Base-by-base conservation (phyloP, 2,329 filamentous ascomycete genomes). In the Diaporthe nobilis region DNA sequence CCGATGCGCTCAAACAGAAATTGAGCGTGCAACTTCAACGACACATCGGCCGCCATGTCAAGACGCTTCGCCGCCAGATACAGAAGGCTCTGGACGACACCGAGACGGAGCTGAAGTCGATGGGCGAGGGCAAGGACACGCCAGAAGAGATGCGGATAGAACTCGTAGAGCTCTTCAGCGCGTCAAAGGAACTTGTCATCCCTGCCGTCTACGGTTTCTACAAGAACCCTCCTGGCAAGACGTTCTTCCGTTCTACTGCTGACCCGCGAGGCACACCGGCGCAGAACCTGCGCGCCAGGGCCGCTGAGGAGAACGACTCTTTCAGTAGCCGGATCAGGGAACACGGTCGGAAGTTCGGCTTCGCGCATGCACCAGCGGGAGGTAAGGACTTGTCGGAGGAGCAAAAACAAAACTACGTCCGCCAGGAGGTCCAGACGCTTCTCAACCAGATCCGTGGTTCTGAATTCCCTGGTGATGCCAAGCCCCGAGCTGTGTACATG, bases 131-230 rank as follows among this genome's bases (percentile, higher is more conserved):
- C 75, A 88, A 87, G 75, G 88, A 89, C 77, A 89, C 87, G 0
- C 84, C 88, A 1, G 86, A 88, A 76, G 88, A 89, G 82, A 89
- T 89, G 88, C 84, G 87, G 20, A 85, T 88, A 75, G 86, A 89
- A 80, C 88, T 89, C 79, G 87, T 88, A 60, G 88, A 89, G 78
- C 83, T 89, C 8, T 89, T 89, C 76, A 88, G 87, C 0, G 83
- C 85, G 0, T 89, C 87, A 44, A 88, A 88, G 81, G 88, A 89
- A 72, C 84, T 89, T n/a, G 87, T 89, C 51, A 88, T 87, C 1
- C 88, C 88, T 4, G 87, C 88, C 53, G 86, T 89, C 37, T 87
- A 89, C 72, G 88, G 88, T 68, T 88, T 88, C 82, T 89, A 89
- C 85, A 89, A 89, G 83, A 89, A 89, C 76, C 88, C 88, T 0